Evolutionary conservation across 1,139 yeast genomes (phyloP).

Genomic region (Hemisphaericaspora xylanilytica): DNA sequence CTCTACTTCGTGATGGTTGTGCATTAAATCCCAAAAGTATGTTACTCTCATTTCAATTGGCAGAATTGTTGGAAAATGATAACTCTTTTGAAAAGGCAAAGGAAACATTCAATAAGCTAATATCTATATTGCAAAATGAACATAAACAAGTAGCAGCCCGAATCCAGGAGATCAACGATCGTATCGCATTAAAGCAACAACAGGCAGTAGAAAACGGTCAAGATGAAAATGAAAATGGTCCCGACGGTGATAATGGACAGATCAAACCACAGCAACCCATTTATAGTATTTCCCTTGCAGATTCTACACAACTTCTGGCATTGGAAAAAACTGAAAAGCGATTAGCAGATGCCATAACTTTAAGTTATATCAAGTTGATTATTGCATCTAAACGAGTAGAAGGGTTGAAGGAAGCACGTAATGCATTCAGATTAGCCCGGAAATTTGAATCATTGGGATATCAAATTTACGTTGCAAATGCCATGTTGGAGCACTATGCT

Average conservation of each 20-base stretch:
- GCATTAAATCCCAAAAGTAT: constrained; percentile 70
- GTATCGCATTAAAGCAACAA: constrained; percentile 13
- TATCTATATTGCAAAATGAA: constrained; percentile 38
- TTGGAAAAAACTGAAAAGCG: constrained; percentile 18
- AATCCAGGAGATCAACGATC: constrained; percentile 26
- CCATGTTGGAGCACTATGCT: constrained; percentile 75
- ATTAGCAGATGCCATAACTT: constrained; percentile 41
- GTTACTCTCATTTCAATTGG: constrained; percentile 61
- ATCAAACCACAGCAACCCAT: not conserved
- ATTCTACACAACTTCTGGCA: constrained; percentile 10
- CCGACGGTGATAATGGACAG: constrained; percentile 4
- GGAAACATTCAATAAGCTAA: constrained; percentile 48
- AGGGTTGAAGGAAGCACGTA: constrained; percentile 72
- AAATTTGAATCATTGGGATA: constrained; percentile 57
- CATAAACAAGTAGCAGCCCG: constrained; percentile 24
- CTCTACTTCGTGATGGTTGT: constrained; percentile 55
- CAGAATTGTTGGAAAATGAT: constrained; percentile 68
- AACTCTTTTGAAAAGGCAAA: constrained; percentile 53
- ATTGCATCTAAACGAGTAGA: constrained; percentile 57
- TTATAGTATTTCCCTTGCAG: constrained; percentile 12
- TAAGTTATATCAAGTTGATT: constrained; percentile 57
- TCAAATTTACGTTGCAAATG: constrained; percentile 79
- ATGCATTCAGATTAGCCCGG: constrained; percentile 58
- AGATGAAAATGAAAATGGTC: constrained; percentile 17
- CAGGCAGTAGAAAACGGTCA: constrained; percentile 7